Evolutionary conservation across 306 rosid species (phyloP).

Genomic region (Astragalus glycyphyllos): DNA sequence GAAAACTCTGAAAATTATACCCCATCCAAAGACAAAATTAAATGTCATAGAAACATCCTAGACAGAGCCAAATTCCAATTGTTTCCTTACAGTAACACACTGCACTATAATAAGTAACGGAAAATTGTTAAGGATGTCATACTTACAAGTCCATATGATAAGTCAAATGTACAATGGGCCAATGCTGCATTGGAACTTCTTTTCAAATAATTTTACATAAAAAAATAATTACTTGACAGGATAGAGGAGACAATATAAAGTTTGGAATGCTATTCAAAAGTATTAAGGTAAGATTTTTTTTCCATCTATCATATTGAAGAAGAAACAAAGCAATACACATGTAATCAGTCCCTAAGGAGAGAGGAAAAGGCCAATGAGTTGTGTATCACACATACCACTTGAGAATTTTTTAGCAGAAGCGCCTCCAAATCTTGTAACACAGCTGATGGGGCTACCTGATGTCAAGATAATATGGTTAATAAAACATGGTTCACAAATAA

Average conservation of each 20-base stretch:
- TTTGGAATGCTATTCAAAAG: not conserved
- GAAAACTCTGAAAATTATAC: constrained; percentile 15
- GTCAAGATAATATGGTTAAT: constrained; percentile 45
- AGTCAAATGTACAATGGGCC: constrained; percentile 3
- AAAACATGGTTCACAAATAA: constrained; percentile 25
- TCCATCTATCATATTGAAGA: constrained; percentile 3
- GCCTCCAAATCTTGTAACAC: constrained; percentile 82
- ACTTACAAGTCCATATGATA: constrained; percentile 3
- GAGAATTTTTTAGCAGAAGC: constrained; percentile 71
- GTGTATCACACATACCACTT: constrained; percentile 75
- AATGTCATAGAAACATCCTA: not conserved
- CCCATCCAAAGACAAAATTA: constrained; percentile 34
- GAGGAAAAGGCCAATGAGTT: constrained; percentile 27
- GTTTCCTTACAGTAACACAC: not conserved
- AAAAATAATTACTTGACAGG: not conserved
- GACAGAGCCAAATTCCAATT: not conserved
- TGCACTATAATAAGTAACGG: not conserved
- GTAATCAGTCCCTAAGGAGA: constrained; percentile 22
- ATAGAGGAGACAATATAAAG: constrained; percentile 1
- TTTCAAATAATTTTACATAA: constrained; percentile 1
- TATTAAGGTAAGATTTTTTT: not conserved
- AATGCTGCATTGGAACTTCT: not conserved
- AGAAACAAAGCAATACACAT: constrained; percentile 19
- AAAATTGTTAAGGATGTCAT: constrained; percentile 6
- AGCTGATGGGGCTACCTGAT: constrained; percentile 74